Evolutionary conservation across 2,329 filamentous ascomycete genomes (phyloP), one percentile per base, ranked within the genome.

Genomic region (Cytospora schulzeri): DNA sequence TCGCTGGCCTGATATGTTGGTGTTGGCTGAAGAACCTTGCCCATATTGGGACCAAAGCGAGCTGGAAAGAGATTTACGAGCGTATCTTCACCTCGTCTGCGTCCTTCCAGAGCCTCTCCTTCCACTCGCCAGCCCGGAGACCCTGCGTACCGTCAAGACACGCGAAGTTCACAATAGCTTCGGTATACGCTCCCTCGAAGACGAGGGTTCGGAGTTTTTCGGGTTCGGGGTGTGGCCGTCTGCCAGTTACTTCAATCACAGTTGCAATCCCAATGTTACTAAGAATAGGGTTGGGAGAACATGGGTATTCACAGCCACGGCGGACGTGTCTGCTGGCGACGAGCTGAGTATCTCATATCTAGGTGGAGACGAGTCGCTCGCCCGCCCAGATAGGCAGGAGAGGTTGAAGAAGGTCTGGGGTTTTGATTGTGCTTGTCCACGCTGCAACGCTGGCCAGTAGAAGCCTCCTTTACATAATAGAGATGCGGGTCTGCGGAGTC

Each of bases 131-230:
- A 65, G 24, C 12, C 41, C 55, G 11, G 50, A 65, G 19, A 62
- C 63, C 17, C 38, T 66, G 15, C 38, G 55, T 17, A 61, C 62
- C 0, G 14, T 56, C 50, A 66, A 66, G 38, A 24, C 35, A 5
- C 55, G 58, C 5, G 65, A 66, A 35, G 65, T 66, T 15, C 65
- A 64, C 31, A 66, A 66, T 41, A 66, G 65, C 55, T 66, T 66
- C 7, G 65, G 65, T 26, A 66, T 66, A 26, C 62, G 65, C 22
- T 66, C 65, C 6, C 55, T 66, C 24, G 65, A 66, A 12, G 62
- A 66, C 29, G 65, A 55, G 7, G 65, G 65, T 14, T 62, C 62
- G 6, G 65, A 66, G 58, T 66, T 66, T 54, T 66, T 66, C 8
- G 65, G 65, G 5, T 66, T 52, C 31, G 65, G 65, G 1, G 58